Conservation (phyloP, 2,329 filamentous ascomycete species). For the Penicillium crustosum region DNA sequence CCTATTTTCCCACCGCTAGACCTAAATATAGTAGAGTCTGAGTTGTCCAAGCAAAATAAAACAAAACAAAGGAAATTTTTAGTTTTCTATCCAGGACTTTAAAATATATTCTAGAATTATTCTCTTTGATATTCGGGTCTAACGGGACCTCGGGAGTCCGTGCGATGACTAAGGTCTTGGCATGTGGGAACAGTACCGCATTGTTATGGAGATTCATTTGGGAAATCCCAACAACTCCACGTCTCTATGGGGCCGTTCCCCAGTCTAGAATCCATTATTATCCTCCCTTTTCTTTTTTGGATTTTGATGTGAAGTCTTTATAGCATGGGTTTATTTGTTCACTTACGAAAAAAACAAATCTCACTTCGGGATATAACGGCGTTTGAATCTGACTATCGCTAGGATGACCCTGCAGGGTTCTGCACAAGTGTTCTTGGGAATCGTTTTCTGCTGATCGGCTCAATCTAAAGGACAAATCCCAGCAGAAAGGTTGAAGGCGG, state of each 20-base stretch:
- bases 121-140: background rate
- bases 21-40: conserved; percentile 7
- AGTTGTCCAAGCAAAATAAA: background rate
- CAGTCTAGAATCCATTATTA: conserved; percentile 9
- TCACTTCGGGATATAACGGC: background rate
- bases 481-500: conserved; percentile 18
- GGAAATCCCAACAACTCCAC: conserved; percentile 16
- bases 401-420: background rate
- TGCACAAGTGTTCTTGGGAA: background rate
- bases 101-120: background rate
- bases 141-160: background rate
- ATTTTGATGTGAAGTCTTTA: background rate
- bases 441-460: background rate
- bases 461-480: conserved; percentile 7
- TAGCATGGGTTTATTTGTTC: background rate
- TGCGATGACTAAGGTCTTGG: background rate
- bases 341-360: background rate
- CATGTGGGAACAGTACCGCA: background rate
- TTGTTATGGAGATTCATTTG: background rate
- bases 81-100: background rate
- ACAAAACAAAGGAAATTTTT: background rate
- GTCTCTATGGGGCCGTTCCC: conserved; percentile 14
- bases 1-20: conserved; percentile 14
- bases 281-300: background rate
- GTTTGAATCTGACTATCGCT: background rate